These are phyloP conservation scores for Trichoderma atroviride DNA, from an alignment of 2,329 filamentous ascomycete species.

Conservation along the genomic window DNA sequence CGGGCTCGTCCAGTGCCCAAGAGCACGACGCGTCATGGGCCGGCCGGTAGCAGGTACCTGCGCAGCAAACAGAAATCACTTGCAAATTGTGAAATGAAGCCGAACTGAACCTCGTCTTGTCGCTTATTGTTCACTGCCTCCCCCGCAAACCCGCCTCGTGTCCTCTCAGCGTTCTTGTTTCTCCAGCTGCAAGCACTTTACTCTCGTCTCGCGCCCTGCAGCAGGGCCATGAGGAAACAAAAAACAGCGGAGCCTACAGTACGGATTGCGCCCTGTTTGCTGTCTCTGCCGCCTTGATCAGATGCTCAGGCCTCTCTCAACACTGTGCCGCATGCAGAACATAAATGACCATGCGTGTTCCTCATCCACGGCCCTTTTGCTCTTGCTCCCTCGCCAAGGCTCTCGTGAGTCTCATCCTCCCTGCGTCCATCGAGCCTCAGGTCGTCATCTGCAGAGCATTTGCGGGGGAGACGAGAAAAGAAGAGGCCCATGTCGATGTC, in stretches of 20 bases:
- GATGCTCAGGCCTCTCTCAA: neutral
- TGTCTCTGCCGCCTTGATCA: neutral
- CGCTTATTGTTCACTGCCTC: neutral
- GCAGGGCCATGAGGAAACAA: constrained; percentile 20
- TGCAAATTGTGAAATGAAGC: neutral
- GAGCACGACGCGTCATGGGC: neutral
- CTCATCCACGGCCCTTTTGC: constrained; percentile 6
- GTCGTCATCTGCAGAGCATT: constrained; percentile 16
- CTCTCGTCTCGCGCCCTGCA: constrained; percentile 5
- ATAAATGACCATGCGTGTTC: neutral
- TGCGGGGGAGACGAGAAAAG: neutral
- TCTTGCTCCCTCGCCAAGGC: constrained; percentile 17
- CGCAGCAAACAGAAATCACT: neutral
- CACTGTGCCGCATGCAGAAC: constrained; percentile 13
- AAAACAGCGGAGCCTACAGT: constrained; percentile 21
- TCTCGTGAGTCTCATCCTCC: neutral
- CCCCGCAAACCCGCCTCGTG: neutral
- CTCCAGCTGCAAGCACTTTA: constrained; percentile 22
- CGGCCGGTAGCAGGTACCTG: neutral
- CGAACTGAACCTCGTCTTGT: neutral
- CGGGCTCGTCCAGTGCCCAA: neutral
- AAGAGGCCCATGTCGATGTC: neutral
- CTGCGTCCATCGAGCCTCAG: neutral
- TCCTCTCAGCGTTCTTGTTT: neutral
- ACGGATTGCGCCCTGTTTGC: neutral